phyloP scores from a whole-genome alignment of 2,329 filamentous ascomycete species.

The Neopestalotiopsis sp. region DNA sequence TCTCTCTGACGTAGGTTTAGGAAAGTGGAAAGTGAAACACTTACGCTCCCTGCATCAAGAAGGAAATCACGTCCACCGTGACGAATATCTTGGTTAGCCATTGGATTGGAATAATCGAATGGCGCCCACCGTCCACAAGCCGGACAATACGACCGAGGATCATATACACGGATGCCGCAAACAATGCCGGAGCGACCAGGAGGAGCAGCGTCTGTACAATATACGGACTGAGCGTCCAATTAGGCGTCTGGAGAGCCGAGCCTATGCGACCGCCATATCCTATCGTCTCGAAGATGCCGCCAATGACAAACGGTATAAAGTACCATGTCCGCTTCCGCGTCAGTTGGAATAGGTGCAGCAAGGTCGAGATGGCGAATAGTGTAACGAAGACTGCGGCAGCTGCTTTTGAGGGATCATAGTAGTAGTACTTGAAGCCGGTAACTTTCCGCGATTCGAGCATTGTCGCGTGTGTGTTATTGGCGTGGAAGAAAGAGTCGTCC shows the following conservation, averaged over 20 bases:
- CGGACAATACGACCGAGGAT: slow-evolving; percentile 40
- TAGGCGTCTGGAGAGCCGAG: background rate
- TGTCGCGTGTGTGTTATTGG: background rate
- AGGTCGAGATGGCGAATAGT: slow-evolving; percentile 42
- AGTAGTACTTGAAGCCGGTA: slow-evolving; percentile 39
- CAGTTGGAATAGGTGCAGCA: slow-evolving; percentile 43
- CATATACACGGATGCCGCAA: slow-evolving; percentile 32
- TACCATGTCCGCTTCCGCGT: slow-evolving; percentile 51
- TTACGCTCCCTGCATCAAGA: slow-evolving; percentile 48
- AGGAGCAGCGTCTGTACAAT: slow-evolving; percentile 40
- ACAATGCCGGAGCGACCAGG: slow-evolving; percentile 44
- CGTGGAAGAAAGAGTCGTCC: background rate
- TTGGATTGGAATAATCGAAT: slow-evolving; percentile 43
- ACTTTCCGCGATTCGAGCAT: background rate
- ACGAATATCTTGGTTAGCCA: slow-evolving; percentile 55
- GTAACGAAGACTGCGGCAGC: slow-evolving; percentile 46
- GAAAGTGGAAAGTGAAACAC: background rate
- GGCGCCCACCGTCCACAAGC: slow-evolving; percentile 40
- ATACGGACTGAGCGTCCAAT: slow-evolving; percentile 12
- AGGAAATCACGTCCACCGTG: slow-evolving; percentile 48
- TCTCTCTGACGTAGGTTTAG: background rate
- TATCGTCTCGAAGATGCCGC: slow-evolving; percentile 48
- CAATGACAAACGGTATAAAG: slow-evolving; percentile 55
- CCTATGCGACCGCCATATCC: slow-evolving; percentile 17
- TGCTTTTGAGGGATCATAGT: slow-evolving; percentile 50